Base-by-base conservation (phyloP, 768 basidiomycete species). In the Serendipita vermifera region DNA sequence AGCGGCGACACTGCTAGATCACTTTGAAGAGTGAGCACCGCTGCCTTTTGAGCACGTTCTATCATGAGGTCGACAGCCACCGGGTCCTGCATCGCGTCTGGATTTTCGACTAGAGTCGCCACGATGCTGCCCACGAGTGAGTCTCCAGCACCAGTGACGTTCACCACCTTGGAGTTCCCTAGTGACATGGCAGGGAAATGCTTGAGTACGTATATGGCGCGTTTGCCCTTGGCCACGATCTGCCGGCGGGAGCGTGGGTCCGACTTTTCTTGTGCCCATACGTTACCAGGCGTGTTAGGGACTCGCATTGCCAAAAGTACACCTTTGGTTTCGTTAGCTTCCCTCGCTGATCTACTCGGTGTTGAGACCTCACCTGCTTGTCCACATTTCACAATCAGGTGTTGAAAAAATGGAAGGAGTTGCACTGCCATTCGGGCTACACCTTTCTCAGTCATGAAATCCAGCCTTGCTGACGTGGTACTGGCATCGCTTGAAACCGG, bases 121-220 rank as follows among this genome's bases (percentile, higher is more conserved):
- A 93, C 67, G 29, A 96, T 64, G 1, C 84, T 79, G 4, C 92
- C 93, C 1, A 87, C 91, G 24, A 96, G 77, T 2, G 87, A 83
- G 69, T 97, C 93, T 0, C 93, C 93, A 1, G 88, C 92, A 1
- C 94, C 94, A 0, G 93, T 97, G 6, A 89, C 87, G 61, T 83
- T 92, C 20, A 83, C 69, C 7, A 72, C 62, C 24, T 66, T 62
- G 14, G 66, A 64, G 4, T 79, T 61, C 3, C 58, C 63, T 7
- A 77, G 68, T 1, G 67, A 64, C 15, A 76, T 61, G 5, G 87
- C 74, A 9, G 87, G 79, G 66, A 85, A 90, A 65, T 92, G 85
- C 38, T 81, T 80, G 29, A 93, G 43, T 4, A 87, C 74, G 5
- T 89, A 64, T 3, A 76, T 68, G 57, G 78, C 76, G 3, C 64